Conservation (phyloP, 129 eudicot species). For the Flaveria bidentis region DNA sequence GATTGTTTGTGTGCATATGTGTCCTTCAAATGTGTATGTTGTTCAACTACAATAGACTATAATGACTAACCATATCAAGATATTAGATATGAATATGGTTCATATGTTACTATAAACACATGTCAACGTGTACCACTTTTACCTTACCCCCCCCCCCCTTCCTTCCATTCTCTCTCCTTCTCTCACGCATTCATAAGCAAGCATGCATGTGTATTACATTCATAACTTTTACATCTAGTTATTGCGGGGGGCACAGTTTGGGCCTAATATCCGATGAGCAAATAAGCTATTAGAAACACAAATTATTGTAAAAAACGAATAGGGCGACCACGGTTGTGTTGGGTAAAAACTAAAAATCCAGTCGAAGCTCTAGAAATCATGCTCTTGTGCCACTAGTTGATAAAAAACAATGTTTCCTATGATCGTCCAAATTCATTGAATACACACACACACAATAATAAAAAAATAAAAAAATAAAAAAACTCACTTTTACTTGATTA, state of each 20-base stretch:
- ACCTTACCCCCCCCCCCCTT: not conserved
- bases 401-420: not conserved
- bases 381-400: not conserved
- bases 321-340: not conserved
- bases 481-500: not conserved
- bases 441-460: no score
- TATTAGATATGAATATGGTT: not conserved
- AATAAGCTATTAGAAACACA: not conserved
- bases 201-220: conserved; percentile 1
- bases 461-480: not conserved
- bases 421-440: not conserved
- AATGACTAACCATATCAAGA: conserved; percentile 2
- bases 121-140: not conserved
- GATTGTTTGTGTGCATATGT: not conserved
- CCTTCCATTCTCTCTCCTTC: not conserved
- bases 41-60: not conserved
- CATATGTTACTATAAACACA: not conserved
- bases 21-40: not conserved
- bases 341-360: not conserved
- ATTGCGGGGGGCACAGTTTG: not conserved
- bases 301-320: no score
- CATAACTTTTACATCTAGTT: not conserved
- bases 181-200: not conserved
- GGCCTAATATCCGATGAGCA: not conserved
- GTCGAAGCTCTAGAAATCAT: not conserved